These are phyloP conservation scores for Testicularia cyperi DNA, from an alignment of 1,284 basidiomycete genomes.

Conservation along the genomic window DNA sequence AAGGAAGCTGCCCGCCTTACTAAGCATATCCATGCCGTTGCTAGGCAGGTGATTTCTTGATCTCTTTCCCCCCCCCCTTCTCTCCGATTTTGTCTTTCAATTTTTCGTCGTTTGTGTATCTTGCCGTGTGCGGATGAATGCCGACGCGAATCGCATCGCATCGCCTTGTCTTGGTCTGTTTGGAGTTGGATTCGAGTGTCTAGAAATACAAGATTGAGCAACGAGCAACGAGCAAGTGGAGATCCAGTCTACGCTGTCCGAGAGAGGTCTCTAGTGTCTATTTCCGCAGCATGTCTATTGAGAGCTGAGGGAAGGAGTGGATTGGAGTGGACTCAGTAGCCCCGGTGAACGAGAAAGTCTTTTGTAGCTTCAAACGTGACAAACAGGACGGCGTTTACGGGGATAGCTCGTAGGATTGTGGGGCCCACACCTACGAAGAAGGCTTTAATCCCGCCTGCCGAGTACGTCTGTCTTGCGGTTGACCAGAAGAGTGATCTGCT, in stretches of 20 bases:
- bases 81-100: no score
- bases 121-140: no score
- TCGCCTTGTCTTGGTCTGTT: no score
- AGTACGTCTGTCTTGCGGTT: slow-evolving; percentile 18
- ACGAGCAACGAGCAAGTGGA: slow-evolving; percentile 4
- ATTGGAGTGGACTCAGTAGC: slow-evolving; percentile 2
- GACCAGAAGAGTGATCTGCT: slow-evolving; percentile 8
- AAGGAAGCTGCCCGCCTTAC: slow-evolving; percentile 42
- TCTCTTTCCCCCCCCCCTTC: background rate
- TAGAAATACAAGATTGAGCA: background rate
- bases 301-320: no score
- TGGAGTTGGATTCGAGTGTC: no score
- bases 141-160: no score
- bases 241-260: no score
- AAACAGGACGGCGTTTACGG: slow-evolving; percentile 50
- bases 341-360: slow-evolving; percentile 8
- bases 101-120: no score
- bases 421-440: slow-evolving; percentile 49
- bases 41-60: background rate
- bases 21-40: slow-evolving; percentile 17
- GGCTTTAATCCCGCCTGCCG: slow-evolving; percentile 33
- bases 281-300: no score
- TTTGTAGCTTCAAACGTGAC: slow-evolving; percentile 39
- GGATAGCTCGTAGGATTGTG: slow-evolving; percentile 46
- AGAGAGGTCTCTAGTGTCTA: no score